Evolutionary conservation across 441 rosid genomes (phyloP), one percentile per base, ranked within the genome.

Genomic region (Pelargonium cotyledonis): DNA sequence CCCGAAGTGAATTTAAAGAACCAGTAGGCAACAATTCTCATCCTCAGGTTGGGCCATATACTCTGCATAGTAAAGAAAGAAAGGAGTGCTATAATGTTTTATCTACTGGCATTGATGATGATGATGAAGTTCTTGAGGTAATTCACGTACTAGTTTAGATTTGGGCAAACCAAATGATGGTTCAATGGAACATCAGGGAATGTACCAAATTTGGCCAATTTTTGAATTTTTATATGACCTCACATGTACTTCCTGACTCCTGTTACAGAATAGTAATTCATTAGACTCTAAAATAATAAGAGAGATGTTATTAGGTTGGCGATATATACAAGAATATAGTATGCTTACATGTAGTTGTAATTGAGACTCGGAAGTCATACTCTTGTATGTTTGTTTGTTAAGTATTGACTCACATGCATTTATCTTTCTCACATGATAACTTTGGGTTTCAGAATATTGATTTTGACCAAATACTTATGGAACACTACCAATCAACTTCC

Each of bases 391-490:
- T 65, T 46, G n/a, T 40, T 51, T 11, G 65, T 65, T 60, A 11
- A 15, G 16, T 58, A 7, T 16, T 70, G 61, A 15, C 66, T 72
- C 68, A 44, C 43, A 15, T 72, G 73, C 53, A 60, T 70, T 68
- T n/a, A 18, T 61, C 47, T 58, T 55, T 64, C 66, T 19, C 16
- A 26, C 60, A 16, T 4, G 14, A 16, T 67, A 35, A 9, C 10
- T 75, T 60, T 77, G 73, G 71, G 69, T 72, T 81, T 77, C 91
- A 95, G 99, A 80, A 78, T 80, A 85, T 95, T 76, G 97, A 91
- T 68, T 84, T 95, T 68, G 99, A 95, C 77, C 92, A 88, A 82
- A 91, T 95, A 75, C 83, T 85, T 72, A 86, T 84, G 83, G 90
- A 91, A 72, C 98, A 91, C 83, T 88, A 87, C 83, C 90, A 88